Evolutionary conservation across 495 filamentous ascomycete species (phyloP), one percentile per base, ranked within the genome.

Genomic region (Penicillium crystallinum): DNA sequence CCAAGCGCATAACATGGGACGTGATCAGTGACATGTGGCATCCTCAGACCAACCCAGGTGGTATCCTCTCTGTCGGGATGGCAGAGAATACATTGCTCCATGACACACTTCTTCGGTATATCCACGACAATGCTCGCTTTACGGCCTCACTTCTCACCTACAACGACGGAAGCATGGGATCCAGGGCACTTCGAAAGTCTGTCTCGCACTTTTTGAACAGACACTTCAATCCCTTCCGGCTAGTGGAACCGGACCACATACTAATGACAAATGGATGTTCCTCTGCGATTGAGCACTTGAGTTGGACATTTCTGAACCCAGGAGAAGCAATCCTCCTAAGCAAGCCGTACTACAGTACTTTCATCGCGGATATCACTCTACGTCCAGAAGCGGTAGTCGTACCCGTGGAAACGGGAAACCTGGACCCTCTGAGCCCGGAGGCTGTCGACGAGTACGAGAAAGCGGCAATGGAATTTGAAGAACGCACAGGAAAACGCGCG

Each of bases 301-400:
- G 75, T 0, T 70, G 69, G 57, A 48, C 62, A 0, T 65, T 80
- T 9, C 63, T 68, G 0, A 71, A 81, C 54, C 64, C 60, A 0
- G 72, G 74, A 0, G 77, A 84, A 34, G 73, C 69, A 0, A 73
- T 83, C 33, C 39, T 83, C 15, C 59, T 84, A 0, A 71, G 71
- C 1, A 52, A 58, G 6, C 79, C 79, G 3, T 72, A 70, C 40
- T 84, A 82, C 46, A 69, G 72, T 12, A 66, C 66, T 1, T 80
- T 84, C 44, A 64, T 69, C 15, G 57, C 53, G 0, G 58, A 64
- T 52, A 57, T 73, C 1, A 61, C 60, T 0, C 30, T 50, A 8
- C 64, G 59, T 6, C 56, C 56, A 7, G 67, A 68, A 23, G 55
- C 74, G 0, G 21, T 39, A 10, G 58, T 75, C 0, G 64, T 80